phyloP scores from a whole-genome alignment of 2,329 filamentous ascomycete genomes.

The Cordyceps fumosorosea region DNA sequence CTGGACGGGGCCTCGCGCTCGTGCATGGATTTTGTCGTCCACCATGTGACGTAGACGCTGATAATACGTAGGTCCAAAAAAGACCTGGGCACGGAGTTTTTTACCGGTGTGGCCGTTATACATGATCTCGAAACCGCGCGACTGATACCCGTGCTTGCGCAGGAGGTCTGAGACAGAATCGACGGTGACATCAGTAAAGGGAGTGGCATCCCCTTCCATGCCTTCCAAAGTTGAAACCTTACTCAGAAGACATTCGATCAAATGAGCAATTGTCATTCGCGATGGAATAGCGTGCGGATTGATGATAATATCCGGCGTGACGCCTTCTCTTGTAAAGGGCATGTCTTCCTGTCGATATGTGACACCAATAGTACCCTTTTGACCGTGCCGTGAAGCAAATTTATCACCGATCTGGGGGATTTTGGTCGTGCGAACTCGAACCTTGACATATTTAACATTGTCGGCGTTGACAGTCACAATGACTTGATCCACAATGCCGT shows the following conservation, averaged over 20 bases:
- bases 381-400: slow-evolving; percentile 97
- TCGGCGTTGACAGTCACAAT: slow-evolving; percentile 92
- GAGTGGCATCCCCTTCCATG: slow-evolving; percentile 93
- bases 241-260: slow-evolving; percentile 96
- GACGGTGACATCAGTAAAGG: slow-evolving; percentile 96
- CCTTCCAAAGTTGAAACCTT: slow-evolving; percentile 93
- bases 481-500: slow-evolving; percentile 91
- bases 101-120: slow-evolving; percentile 96
- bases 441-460: slow-evolving; percentile 92
- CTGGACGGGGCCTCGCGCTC: slow-evolving; percentile 90
- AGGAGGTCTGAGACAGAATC: slow-evolving; percentile 85
- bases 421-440: slow-evolving; percentile 94
- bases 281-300: slow-evolving; percentile 99
- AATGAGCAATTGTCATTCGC: slow-evolving; percentile 99
- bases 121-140: slow-evolving; percentile 95
- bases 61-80: slow-evolving; percentile 97
- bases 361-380: slow-evolving; percentile 98
- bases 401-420: slow-evolving; percentile 98
- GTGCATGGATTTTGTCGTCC: slow-evolving; percentile 99
- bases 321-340: slow-evolving; percentile 90
- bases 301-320: slow-evolving; percentile 94
- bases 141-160: slow-evolving; percentile 87
- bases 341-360: slow-evolving; percentile 97
- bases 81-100: slow-evolving; percentile 90
- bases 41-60: slow-evolving; percentile 99